Conservation (phyloP, 192 early-diverging fungal genomes). For the Rhizophagus prolifer region DNA sequence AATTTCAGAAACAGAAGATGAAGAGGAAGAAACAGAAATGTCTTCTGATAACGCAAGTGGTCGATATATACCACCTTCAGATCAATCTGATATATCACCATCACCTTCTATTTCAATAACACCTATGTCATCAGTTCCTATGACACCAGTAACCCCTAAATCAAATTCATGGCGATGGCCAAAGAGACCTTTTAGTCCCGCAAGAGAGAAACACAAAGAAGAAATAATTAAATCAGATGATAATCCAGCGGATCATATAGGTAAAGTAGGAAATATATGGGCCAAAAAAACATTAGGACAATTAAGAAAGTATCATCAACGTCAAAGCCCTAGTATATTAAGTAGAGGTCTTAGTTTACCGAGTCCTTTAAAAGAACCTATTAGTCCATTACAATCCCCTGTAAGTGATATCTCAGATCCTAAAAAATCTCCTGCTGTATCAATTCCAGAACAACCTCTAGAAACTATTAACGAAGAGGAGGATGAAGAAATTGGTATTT, state of each 20-base stretch:
- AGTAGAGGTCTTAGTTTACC: slow-evolving; percentile 15
- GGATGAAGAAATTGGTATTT: slow-evolving; percentile 30
- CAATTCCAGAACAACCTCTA: slow-evolving; percentile 2
- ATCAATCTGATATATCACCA: slow-evolving; percentile 2
- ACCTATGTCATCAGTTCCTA: background rate
- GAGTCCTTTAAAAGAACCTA: slow-evolving; percentile 26
- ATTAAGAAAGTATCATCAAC: slow-evolving; percentile 30
- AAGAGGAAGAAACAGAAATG: slow-evolving; percentile 15
- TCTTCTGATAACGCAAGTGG: background rate
- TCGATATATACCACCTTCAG: background rate
- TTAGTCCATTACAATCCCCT: slow-evolving; percentile 8
- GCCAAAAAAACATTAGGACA: slow-evolving; percentile 31
- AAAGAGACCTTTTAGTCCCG: slow-evolving; percentile 30
- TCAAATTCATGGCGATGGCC: slow-evolving; percentile 27
- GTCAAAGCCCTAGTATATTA: slow-evolving; percentile 30
- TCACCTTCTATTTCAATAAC: slow-evolving; percentile 4
- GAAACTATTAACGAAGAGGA: slow-evolving; percentile 28
- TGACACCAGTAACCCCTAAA: background rate
- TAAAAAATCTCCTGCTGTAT: slow-evolving; percentile 13
- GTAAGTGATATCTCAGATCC: slow-evolving; percentile 21
- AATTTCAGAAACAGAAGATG: slow-evolving; percentile 30
- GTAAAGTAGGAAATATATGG: slow-evolving; percentile 29
- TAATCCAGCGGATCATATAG: slow-evolving; percentile 28
- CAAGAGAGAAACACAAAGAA: slow-evolving; percentile 14
- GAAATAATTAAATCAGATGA: background rate